These are phyloP conservation scores for Amanita jacksonii DNA, from an alignment of 768 basidiomycete genomes.

Conservation along the genomic window DNA sequence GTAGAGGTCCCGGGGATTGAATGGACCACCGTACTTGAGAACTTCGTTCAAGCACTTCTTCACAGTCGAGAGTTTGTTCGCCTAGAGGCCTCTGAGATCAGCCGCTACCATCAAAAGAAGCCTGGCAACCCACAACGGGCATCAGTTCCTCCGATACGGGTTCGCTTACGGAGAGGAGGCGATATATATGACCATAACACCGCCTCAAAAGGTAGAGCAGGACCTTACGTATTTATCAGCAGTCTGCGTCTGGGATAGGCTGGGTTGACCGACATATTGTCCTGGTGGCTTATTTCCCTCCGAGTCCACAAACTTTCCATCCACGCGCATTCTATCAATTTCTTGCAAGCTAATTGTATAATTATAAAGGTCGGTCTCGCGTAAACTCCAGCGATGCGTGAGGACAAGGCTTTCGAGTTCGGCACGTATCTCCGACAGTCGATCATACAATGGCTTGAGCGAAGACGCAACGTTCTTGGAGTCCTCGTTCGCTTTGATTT, in stretches of 20 bases:
- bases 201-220: slow-evolving; percentile 86
- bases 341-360: slow-evolving; percentile 90
- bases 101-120: background rate
- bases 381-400: slow-evolving; percentile 93
- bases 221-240: too few relatives aligned
- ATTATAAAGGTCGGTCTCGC: slow-evolving; percentile 91
- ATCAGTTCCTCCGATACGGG: slow-evolving; percentile 98
- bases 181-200: slow-evolving; percentile 95
- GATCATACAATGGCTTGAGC: slow-evolving; percentile 88
- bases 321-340: slow-evolving; percentile 94
- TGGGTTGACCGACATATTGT: slow-evolving; percentile 97
- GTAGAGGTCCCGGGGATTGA: slow-evolving; percentile 86
- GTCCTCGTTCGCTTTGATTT: slow-evolving; percentile 90
- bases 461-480: slow-evolving; percentile 79
- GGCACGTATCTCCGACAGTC: slow-evolving; percentile 73
- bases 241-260: too few relatives aligned
- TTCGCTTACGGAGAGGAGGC: slow-evolving; percentile 87
- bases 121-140: slow-evolving; percentile 68
- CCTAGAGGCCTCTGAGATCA: slow-evolving; percentile 33
- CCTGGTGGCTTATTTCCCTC: slow-evolving; percentile 89
- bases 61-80: slow-evolving; percentile 92
- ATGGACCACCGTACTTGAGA: slow-evolving; percentile 89
- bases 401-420: slow-evolving; percentile 88
- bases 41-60: slow-evolving; percentile 97
- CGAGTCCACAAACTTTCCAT: slow-evolving; percentile 93